phyloP scores from a whole-genome alignment of 2,329 filamentous ascomycete genomes.

The Plectosphaerella sp. region DNA sequence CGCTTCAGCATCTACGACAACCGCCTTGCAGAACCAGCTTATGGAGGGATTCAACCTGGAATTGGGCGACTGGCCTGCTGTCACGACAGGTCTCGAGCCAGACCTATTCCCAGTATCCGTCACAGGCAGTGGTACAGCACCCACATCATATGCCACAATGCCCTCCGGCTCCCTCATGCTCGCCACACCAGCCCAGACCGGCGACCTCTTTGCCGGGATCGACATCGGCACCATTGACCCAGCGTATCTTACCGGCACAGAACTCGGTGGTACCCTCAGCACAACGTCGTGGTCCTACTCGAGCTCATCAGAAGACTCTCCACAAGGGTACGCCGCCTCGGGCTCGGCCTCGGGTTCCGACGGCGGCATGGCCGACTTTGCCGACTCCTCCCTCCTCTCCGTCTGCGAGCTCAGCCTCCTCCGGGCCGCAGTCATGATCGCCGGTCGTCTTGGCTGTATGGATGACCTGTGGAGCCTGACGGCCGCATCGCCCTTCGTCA shows the following conservation, averaged over 20 bases:
- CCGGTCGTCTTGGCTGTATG: slow-evolving; percentile 36
- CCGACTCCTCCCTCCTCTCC: slow-evolving; percentile 44
- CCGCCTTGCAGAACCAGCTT: not conserved
- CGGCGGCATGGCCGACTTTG: slow-evolving; percentile 17
- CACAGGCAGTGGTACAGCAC: no score
- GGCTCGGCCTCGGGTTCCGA: not conserved
- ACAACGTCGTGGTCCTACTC: not conserved
- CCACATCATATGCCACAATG: slow-evolving; percentile 15
- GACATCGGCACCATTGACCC: not conserved
- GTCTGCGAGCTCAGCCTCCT: slow-evolving; percentile 44
- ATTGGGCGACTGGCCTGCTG: not conserved
- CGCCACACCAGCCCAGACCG: not conserved
- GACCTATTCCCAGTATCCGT: not conserved
- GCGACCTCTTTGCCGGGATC: not conserved
- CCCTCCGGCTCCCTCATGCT: not conserved
- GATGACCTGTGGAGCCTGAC: slow-evolving; percentile 40
- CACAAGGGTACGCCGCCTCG: not conserved
- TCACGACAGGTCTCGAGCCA: not conserved
- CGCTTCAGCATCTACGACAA: not conserved
- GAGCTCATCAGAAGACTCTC: slow-evolving; percentile 1
- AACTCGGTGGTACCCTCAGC: not conserved
- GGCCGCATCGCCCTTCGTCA: slow-evolving; percentile 41
- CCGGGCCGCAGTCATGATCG: slow-evolving; percentile 41
- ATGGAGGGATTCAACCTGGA: slow-evolving; percentile 2
- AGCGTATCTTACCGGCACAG: not conserved